phyloP scores from a whole-genome alignment of 345 rosid species.

The Brassica incana region DNA sequence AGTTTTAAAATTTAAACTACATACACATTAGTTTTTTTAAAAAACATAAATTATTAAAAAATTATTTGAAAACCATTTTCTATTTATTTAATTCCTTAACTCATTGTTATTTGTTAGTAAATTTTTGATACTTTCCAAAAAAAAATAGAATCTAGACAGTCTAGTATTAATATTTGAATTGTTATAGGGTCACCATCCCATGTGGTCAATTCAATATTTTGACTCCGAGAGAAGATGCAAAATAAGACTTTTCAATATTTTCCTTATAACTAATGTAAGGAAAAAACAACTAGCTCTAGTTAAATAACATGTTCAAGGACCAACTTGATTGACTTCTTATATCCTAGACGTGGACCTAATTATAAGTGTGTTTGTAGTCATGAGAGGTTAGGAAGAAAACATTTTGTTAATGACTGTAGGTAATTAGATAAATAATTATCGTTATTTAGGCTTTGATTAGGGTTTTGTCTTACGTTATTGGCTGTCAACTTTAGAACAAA shows the following conservation, averaged over 20 bases:
- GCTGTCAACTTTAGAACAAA: constrained; percentile 41
- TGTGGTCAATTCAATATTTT: constrained; percentile 30
- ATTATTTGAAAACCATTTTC: not conserved
- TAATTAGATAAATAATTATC: not conserved
- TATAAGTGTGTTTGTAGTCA: constrained; percentile 1
- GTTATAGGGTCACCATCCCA: constrained; percentile 17
- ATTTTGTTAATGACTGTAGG: constrained; percentile 6
- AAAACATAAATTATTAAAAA: not conserved
- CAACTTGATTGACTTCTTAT: constrained; percentile 35
- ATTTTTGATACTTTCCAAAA: not conserved
- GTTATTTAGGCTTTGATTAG: constrained; percentile 21
- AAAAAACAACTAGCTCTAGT: not conserved
- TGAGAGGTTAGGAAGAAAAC: constrained; percentile 12
- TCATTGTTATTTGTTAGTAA: not conserved
- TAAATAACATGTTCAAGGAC: constrained; percentile 1
- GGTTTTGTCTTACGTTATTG: constrained; percentile 34
- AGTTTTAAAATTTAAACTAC: not conserved
- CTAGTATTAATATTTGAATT: not conserved
- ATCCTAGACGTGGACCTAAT: constrained; percentile 25
- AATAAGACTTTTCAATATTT: constrained; percentile 7
- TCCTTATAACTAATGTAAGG: not conserved
- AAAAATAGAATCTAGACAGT: not conserved
- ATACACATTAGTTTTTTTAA: not conserved
- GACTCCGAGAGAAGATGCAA: constrained; percentile 20
- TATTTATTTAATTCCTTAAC: not conserved